Base-by-base conservation (phyloP, 1,284 basidiomycete species). In the Leccinum griseonigrum region DNA sequence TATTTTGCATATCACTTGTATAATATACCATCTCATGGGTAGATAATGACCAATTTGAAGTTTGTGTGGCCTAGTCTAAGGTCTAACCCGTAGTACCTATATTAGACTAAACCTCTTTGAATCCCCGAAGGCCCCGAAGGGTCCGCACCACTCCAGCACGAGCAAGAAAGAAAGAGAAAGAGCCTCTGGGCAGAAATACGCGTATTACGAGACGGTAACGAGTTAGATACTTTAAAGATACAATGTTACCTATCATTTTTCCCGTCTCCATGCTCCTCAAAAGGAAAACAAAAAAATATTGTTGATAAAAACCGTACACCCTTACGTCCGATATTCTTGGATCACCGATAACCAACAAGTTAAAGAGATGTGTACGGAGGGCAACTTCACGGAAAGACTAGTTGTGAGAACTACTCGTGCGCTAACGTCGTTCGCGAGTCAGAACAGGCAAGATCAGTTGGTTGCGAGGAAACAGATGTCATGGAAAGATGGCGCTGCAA, bases 401-500 rank as follows among this genome's bases (percentile, higher is more conserved):
- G 11, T 48, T 22, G 22, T 26, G 22, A 14, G 6, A 14, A 40
- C 46, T 58, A 71, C 16, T 74, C 68, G 31, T 38, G 68, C 2
- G 69, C 56, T 57, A 73, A 62, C n/a, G 63, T 56, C 54, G 69
- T 64, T 62, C 68, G 68, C 57, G 71, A 66, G 46, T 73, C 73
- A 16, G 68, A 64, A n/a, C 38, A 54, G 4, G 62, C 29, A 22
- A 56, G 56, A 54, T 63, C 68, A 5, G 62, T 16, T 8, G 63
- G 18, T 4, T 46, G 60, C 3, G 62, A 26, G 18, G 62, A 28
- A n/a, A 71, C 38, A 11, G 71, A 68, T 8, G 70, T 18, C 70
- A 74, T 66, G 11, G 73, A 72, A 16, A 69, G 68, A 56, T 71
- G 71, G 14, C 71, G 71, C 34, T 73, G 70, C 31, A 72, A 56